Evolutionary conservation across 345 rosid genomes (phyloP).

Genomic region (Gossypium ekmanianum): DNA sequence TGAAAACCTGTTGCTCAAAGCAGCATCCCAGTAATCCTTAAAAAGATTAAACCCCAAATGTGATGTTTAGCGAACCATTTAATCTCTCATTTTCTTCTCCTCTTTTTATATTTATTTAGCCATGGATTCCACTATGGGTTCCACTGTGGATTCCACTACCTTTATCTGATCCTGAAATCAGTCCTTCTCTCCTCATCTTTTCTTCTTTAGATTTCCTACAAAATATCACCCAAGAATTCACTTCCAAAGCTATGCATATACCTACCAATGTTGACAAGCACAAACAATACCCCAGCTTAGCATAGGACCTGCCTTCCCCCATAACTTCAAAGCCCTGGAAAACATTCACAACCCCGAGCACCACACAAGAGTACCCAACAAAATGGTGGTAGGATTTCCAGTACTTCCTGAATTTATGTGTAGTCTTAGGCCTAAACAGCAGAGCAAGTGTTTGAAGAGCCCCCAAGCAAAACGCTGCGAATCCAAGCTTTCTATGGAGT

Average conservation of each 20-base stretch:
- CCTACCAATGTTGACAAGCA: slow-evolving; percentile 72
- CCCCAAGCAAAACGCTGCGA: slow-evolving; percentile 56
- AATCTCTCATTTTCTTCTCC: background rate
- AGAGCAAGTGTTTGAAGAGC: slow-evolving; percentile 74
- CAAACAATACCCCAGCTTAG: slow-evolving; percentile 67
- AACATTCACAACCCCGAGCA: slow-evolving; percentile 91
- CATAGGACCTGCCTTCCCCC: slow-evolving; percentile 68
- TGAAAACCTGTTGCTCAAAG: background rate
- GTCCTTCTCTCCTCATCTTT: slow-evolving; percentile 78
- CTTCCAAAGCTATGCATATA: slow-evolving; percentile 79
- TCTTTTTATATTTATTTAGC: background rate
- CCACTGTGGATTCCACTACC: slow-evolving; percentile 30
- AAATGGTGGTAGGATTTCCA: slow-evolving; percentile 99
- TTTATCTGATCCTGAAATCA: slow-evolving; percentile 46
- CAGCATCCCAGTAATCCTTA: background rate
- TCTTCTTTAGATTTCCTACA: slow-evolving; percentile 93
- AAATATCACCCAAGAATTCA: slow-evolving; percentile 90
- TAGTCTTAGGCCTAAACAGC: slow-evolving; percentile 78
- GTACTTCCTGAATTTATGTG: slow-evolving; percentile 78
- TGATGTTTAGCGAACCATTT: background rate
- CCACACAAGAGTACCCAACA: slow-evolving; percentile 87
- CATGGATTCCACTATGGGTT: slow-evolving; percentile 23
- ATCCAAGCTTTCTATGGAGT: slow-evolving; percentile 74
- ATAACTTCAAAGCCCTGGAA: slow-evolving; percentile 91
- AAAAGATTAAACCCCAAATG: background rate